phyloP scores from a whole-genome alignment of 805 yeast species.

The Cyberlindnera maclurae region DNA sequence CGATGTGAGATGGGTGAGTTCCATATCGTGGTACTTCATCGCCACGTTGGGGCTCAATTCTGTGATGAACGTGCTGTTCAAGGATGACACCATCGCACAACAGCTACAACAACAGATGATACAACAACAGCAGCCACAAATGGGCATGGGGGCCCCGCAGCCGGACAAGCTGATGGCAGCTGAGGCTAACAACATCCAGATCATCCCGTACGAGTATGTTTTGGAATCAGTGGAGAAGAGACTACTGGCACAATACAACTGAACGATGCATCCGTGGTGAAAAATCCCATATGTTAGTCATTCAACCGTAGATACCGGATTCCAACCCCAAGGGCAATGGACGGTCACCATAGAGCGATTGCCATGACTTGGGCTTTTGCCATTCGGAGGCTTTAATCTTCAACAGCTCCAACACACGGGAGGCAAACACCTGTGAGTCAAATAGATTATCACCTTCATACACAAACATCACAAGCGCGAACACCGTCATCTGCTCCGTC shows the following conservation, averaged over 20 bases:
- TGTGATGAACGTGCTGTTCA: slow-evolving; percentile 63
- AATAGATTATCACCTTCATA: slow-evolving; percentile 86
- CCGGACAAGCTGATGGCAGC: slow-evolving; percentile 55
- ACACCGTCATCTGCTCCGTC: slow-evolving; percentile 18
- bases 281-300: not conserved
- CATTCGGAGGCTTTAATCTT: slow-evolving; percentile 25
- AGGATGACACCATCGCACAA: slow-evolving; percentile 36
- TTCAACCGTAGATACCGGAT: slow-evolving; percentile 65
- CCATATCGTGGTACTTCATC: slow-evolving; percentile 94
- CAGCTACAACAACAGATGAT: slow-evolving; percentile 33
- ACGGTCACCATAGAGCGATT: slow-evolving; percentile 72
- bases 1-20: slow-evolving; percentile 86
- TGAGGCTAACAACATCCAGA: slow-evolving; percentile 69
- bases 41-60: slow-evolving; percentile 79
- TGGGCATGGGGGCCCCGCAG: slow-evolving; percentile 39
- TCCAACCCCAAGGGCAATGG: slow-evolving; percentile 64
- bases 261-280: not conserved
- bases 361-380: slow-evolving; percentile 72
- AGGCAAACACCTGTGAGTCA: slow-evolving; percentile 57
- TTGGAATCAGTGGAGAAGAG: slow-evolving; percentile 59
- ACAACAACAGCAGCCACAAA: slow-evolving; percentile 12
- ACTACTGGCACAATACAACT: slow-evolving; percentile 25
- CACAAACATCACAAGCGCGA: slow-evolving; percentile 51
- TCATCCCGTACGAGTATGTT: slow-evolving; percentile 48
- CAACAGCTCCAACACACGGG: slow-evolving; percentile 26